These are phyloP conservation scores for Gossypium schwendimanii DNA, from an alignment of 441 rosid genomes.

Conservation along the genomic window DNA sequence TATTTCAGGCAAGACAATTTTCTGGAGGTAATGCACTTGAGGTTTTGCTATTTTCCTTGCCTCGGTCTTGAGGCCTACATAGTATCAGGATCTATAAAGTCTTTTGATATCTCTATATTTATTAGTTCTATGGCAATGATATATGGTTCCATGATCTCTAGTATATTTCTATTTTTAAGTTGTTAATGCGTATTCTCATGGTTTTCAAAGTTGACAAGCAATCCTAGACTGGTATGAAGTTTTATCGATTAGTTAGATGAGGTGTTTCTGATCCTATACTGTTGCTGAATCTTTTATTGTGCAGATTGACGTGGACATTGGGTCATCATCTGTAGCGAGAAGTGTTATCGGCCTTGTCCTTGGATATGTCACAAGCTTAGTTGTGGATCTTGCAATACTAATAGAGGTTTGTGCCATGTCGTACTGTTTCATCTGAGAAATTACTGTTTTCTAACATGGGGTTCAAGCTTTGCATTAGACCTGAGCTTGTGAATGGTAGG, in stretches of 20 bases:
- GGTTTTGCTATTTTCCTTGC: neutral
- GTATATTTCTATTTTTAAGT: neutral
- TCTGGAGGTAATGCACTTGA: slow-evolving; percentile 50
- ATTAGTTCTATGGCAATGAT: neutral
- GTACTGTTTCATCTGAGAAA: too few species aligned
- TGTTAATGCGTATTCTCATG: neutral
- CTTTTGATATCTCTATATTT: neutral
- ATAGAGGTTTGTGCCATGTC: too few species aligned
- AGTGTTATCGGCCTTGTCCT: slow-evolving; percentile 90
- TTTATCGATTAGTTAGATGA: neutral
- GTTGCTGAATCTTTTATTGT: neutral
- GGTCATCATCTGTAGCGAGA: slow-evolving; percentile 97
- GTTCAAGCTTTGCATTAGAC: too few species aligned
- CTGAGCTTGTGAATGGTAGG: too few species aligned
- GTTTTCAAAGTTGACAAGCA: neutral
- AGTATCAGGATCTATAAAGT: neutral
- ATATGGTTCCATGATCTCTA: neutral
- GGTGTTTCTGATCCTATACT: neutral
- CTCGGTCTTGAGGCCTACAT: neutral
- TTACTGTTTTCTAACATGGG: too few species aligned
- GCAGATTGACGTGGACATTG: slow-evolving; percentile 98
- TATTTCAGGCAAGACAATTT: slow-evolving; percentile 90
- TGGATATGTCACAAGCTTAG: slow-evolving; percentile 87
- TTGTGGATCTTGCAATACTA: slow-evolving; percentile 35
- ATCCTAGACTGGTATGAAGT: neutral